Evolutionary conservation across 2,329 filamentous ascomycete genomes (phyloP).

Genomic region (Zymoseptoria brevis): DNA sequence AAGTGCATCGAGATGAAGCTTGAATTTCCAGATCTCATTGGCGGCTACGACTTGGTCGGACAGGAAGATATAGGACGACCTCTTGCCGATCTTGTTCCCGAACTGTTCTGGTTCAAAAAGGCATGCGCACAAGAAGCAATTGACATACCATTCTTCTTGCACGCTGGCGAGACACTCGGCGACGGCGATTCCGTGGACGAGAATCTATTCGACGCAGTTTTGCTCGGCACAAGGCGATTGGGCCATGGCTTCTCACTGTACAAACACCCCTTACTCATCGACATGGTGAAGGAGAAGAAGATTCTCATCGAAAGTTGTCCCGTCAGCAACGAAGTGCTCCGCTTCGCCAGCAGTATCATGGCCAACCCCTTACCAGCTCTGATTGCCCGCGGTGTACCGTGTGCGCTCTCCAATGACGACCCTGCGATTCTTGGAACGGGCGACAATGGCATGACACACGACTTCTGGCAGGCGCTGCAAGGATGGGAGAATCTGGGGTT

Average conservation of each 20-base stretch:
- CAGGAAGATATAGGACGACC: constrained; percentile 75
- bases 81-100: constrained; percentile 67
- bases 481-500: constrained; percentile 87
- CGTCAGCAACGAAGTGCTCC: constrained; percentile 80
- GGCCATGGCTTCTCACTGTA: constrained; percentile 83
- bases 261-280: constrained; percentile 83
- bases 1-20: constrained; percentile 76
- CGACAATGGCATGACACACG: constrained; percentile 73
- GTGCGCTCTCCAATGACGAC: constrained; percentile 83
- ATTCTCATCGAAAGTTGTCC: constrained; percentile 88
- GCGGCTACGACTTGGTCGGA: constrained; percentile 83
- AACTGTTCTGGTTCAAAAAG: constrained; percentile 91
- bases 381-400: constrained; percentile 73
- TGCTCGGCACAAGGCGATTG: constrained; percentile 80
- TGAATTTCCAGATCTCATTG: constrained; percentile 68
- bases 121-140: constrained; percentile 69
- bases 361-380: constrained; percentile 76
- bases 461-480: constrained; percentile 90
- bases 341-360: constrained; percentile 67
- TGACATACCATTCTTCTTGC: constrained; percentile 89
- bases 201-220: constrained; percentile 82
- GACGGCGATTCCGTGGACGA: constrained; percentile 67
- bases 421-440: constrained; percentile 82
- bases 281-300: constrained; percentile 79
- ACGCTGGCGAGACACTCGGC: constrained; percentile 81